Percentiles rank a stretch among this genome's conserved stretches.
Evolutionary conservation across 768 basidiomycete genomes (phyloP).

Genomic region (Rhodotorula kratochvilovae): DNA sequence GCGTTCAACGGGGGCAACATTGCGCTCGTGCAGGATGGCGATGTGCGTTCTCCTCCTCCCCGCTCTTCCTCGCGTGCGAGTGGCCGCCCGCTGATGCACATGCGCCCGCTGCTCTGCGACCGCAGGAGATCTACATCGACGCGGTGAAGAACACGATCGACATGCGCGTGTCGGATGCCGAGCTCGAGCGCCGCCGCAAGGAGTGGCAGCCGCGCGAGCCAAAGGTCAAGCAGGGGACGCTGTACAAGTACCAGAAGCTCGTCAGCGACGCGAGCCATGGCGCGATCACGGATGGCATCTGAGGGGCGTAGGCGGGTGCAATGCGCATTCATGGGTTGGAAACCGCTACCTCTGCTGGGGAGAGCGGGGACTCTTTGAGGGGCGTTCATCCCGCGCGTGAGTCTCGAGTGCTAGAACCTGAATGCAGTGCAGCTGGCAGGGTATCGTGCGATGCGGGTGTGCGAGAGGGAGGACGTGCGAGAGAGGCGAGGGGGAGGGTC

Average conservation of each 20-base stretch:
- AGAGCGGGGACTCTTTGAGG: no score
- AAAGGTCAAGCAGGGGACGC: conserved; percentile 61
- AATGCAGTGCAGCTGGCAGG: no score
- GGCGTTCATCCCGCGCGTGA: no score
- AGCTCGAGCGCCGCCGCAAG: conserved; percentile 66
- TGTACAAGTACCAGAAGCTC: conserved; percentile 74
- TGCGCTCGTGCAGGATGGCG: conserved; percentile 46
- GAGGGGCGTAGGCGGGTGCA: no score
- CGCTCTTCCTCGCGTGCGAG: not conserved
- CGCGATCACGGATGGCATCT: conserved; percentile 67
- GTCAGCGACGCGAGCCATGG: conserved; percentile 89
- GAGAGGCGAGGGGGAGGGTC: no score
- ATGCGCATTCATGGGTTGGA: no score
- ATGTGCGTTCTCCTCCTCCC: conserved; percentile 33
- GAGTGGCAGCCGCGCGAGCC: conserved; percentile 79
- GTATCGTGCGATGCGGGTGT: no score
- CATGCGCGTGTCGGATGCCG: conserved; percentile 66
- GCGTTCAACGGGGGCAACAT: conserved; percentile 45
- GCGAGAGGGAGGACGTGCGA: no score
- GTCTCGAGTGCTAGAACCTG: no score
- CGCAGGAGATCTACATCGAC: conserved; percentile 67
- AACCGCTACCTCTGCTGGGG: no score
- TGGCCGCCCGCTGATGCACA: no score
- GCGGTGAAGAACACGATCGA: conserved; percentile 80
- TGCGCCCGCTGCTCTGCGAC: no score